A percentile compares a stretch with the other conserved stretches of the same genome.
Conservation (phyloP, 164 flowering plant genomes). For the Piper betle region DNA sequence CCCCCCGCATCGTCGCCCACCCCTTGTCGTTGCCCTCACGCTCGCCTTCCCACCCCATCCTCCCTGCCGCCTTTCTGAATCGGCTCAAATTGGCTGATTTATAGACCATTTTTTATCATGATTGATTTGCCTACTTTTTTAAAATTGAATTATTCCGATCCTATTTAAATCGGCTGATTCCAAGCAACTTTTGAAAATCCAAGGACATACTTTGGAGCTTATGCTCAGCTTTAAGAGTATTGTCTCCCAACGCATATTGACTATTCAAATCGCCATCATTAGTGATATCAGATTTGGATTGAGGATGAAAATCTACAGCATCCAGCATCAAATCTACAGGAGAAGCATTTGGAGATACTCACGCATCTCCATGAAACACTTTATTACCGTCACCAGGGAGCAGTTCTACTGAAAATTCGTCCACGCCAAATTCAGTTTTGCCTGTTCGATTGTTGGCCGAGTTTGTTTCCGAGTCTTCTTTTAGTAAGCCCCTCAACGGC, state of each 20-base stretch:
- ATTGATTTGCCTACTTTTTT: too few species aligned
- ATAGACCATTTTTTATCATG: too few species aligned
- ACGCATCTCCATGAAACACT: constrained; percentile 8
- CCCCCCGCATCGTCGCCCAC: too few species aligned
- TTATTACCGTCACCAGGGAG: constrained; percentile 1
- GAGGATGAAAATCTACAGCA: constrained; percentile 13
- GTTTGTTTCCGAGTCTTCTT: constrained; percentile 5
- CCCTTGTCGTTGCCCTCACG: too few species aligned
- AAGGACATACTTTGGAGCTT: constrained; percentile 9
- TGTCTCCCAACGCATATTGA: constrained; percentile 15
- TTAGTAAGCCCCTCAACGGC: constrained; percentile 5
- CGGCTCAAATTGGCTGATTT: too few species aligned
- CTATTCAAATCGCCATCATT: constrained; percentile 8
- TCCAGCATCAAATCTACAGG: constrained; percentile 6
- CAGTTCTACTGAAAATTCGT: constrained; percentile 4
- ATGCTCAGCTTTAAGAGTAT: constrained; percentile 10
- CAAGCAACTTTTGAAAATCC: too few species aligned
- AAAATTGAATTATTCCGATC: too few species aligned
- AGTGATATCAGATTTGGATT: constrained; percentile 6
- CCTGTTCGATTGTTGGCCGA: constrained; percentile 7
- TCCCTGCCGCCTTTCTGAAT: too few species aligned
- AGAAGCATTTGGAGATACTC: constrained; percentile 2
- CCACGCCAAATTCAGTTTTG: constrained; percentile 4
- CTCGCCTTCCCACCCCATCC: too few species aligned
- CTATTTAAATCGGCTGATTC: too few species aligned